phyloP scores from a whole-genome alignment of 164 flowering plant genomes.

The Nymphaea thermarum region DNA sequence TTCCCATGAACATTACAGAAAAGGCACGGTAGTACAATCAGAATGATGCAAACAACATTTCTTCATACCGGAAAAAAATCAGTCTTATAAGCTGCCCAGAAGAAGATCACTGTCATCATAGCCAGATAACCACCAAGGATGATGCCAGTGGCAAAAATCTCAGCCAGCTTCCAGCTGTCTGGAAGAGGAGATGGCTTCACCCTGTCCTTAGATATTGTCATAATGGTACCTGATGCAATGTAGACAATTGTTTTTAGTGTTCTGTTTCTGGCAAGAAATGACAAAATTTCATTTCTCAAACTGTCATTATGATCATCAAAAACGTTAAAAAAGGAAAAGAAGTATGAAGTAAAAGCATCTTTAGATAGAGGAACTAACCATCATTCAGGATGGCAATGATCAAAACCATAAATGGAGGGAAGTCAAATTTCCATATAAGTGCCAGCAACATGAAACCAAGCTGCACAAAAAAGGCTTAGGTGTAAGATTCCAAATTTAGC shows the following conservation, averaged over 20 bases:
- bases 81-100: constrained; percentile 32
- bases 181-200: constrained; percentile 65
- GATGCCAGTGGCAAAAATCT: constrained; percentile 56
- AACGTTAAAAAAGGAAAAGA: neutral
- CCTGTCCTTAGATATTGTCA: constrained; percentile 71
- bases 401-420: constrained; percentile 67
- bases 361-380: constrained; percentile 23
- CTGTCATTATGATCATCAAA: neutral
- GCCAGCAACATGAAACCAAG: constrained; percentile 49
- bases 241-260: neutral
- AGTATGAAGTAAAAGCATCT: neutral
- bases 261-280: neutral
- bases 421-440: constrained; percentile 41
- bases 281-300: neutral
- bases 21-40: no score
- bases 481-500: neutral
- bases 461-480: constrained; percentile 14
- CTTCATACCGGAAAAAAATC: constrained; percentile 35
- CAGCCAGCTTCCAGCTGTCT: constrained; percentile 60
- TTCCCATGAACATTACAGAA: no score
- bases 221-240: constrained; percentile 42
- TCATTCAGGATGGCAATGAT: constrained; percentile 62
- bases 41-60: neutral
- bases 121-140: constrained; percentile 50
- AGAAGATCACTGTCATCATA: constrained; percentile 46